Evolutionary conservation across 106 monocot genomes (phyloP).

Genomic region (Chionographis japonica): DNA sequence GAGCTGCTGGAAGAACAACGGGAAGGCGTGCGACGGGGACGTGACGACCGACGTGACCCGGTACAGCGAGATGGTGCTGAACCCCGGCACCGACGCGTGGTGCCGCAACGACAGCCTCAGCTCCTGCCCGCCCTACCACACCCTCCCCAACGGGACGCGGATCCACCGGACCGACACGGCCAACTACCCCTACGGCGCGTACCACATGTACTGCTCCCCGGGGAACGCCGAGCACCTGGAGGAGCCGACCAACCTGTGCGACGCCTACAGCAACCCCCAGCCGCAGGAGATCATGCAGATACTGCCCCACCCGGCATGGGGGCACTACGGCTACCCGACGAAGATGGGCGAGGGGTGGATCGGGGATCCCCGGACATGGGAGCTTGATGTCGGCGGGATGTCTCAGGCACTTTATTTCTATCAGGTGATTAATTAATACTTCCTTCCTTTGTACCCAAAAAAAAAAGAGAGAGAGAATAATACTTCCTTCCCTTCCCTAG

Average conservation of each 20-base stretch:
- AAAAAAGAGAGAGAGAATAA: too few relatives aligned
- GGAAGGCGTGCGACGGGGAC: constrained; percentile 69
- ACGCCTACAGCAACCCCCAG: constrained; percentile 85
- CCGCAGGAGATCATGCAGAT: constrained; percentile 83
- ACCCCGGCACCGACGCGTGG: constrained; percentile 49
- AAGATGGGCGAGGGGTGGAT: constrained; percentile 73
- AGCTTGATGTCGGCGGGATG: constrained; percentile 64
- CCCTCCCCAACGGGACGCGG: constrained; percentile 46
- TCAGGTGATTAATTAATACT: constrained; percentile 31
- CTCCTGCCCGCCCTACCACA: constrained; percentile 75
- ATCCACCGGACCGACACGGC: constrained; percentile 42
- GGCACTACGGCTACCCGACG: constrained; percentile 67
- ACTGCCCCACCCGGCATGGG: constrained; percentile 77
- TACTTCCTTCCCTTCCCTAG: too few relatives aligned
- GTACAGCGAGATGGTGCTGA: constrained; percentile 86
- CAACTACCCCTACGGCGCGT: constrained; percentile 55
- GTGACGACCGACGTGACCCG: constrained; percentile 74
- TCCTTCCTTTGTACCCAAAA: neutral
- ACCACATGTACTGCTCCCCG: constrained; percentile 74
- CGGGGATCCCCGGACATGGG: constrained; percentile 69
- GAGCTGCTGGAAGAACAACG: constrained; percentile 89
- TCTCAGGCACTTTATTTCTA: constrained; percentile 70
- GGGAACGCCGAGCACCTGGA: constrained; percentile 55
- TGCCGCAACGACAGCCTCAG: constrained; percentile 35
- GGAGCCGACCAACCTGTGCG: constrained; percentile 63